Evolutionary conservation across 1,284 basidiomycete species (phyloP), one percentile per base, ranked within the genome.

Genomic region (Trichosporon faecale): DNA sequence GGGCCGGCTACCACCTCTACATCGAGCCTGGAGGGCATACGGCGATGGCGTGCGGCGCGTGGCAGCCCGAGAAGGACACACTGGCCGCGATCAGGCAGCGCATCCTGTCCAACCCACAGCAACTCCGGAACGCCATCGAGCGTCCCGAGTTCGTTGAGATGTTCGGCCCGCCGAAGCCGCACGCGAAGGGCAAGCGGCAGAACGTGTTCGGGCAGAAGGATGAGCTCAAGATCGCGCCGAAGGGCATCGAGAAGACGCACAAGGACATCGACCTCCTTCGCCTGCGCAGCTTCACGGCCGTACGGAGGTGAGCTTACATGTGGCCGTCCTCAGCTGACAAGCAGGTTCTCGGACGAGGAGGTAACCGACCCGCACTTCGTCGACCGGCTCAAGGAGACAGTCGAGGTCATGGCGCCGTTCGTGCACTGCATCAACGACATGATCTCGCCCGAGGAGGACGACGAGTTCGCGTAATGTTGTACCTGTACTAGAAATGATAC

Each of bases 181-280:
- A 88, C 76, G 85, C 87, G 4, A 86, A 89, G 63, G 90, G 91
- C 37, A 79, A 85, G 68, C 83, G 89, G 65, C 87, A 88, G 78
- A 94, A 87, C 78, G 88, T 95, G 2, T 95, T 93, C 81, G 93
- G 93, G 0, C 81, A 82, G 69, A 91, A 92, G 3, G 93, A 93
- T 76, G 89, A 92, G 78, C 84, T 95, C 65, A 95, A 95, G 83
- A 88, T 88, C 2, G 92, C 93, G 11, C 93, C 93, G 0, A 95
- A 95, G 79, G 94, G 94, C 0, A 83, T 94, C n/a, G 88, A 89
- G 68, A 95, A 93, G 82, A 86, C 86, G 23, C 93, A 96, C 78
- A 85, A 85, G 81, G 91, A 95, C 78, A 95, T 95, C 72, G 92
- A 93, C 78, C 82, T 95, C 68, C 83, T 96, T 73, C 93, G 93